These are phyloP conservation scores for Areca catechu DNA, from an alignment of 176 grass and related monocot species.

Conservation along the genomic window DNA sequence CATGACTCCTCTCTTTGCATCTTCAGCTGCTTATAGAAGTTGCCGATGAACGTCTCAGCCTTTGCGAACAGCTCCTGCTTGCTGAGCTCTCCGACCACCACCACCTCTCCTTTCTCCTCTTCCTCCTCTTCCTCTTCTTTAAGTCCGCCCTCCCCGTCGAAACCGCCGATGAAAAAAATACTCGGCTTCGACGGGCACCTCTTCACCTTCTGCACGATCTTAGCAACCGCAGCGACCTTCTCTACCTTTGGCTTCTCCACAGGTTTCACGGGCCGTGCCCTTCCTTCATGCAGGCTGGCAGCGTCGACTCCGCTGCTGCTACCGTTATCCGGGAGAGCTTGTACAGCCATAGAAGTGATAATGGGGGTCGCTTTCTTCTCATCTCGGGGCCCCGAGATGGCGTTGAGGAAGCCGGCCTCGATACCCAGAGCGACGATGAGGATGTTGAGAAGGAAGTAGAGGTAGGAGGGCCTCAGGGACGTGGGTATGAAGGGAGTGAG, in stretches of 20 bases:
- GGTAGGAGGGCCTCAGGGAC: constrained; percentile 35
- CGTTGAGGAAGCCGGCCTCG: constrained; percentile 44
- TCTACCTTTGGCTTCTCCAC: background rate
- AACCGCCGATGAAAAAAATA: constrained; percentile 58
- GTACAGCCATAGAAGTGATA: background rate
- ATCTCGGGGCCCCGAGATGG: constrained; percentile 23
- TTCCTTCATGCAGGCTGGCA: no score
- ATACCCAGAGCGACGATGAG: constrained; percentile 43
- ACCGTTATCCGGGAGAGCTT: no score
- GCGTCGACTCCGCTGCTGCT: no score
- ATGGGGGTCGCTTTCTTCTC: constrained; percentile 22
- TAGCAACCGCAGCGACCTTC: background rate
- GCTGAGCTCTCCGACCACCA: constrained; percentile 13
- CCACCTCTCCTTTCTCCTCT: constrained; percentile 1
- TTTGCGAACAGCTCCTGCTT: constrained; percentile 63
- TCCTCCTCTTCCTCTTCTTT: constrained; percentile 17
- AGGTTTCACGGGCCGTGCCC: background rate
- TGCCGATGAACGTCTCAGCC: constrained; percentile 58
- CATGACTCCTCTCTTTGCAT: constrained; percentile 74
- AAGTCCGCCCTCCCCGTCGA: constrained; percentile 4
- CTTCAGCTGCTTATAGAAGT: constrained; percentile 70
- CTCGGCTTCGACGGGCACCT: constrained; percentile 47
- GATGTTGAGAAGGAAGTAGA: constrained; percentile 73
- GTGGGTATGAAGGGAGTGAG: constrained; percentile 34
- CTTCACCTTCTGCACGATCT: constrained; percentile 22